Base-by-base conservation (phyloP, 2,329 filamentous ascomycete genomes). In the Bertia moriformis region DNA sequence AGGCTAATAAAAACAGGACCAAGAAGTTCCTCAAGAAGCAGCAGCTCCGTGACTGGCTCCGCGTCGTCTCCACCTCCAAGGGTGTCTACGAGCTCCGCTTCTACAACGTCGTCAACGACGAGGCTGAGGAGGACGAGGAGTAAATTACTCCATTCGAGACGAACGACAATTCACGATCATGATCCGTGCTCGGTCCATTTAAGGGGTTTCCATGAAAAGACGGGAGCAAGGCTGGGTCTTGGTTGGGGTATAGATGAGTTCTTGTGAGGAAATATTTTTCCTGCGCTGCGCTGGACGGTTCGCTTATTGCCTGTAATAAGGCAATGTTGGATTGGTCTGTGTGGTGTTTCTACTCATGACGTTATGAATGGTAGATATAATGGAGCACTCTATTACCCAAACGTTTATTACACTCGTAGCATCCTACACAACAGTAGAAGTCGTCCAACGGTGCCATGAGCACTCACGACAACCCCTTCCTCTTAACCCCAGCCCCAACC, bases 21-120 rank as follows among this genome's bases (percentile, higher is more conserved):
- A 98, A 98, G 86, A 98, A 98, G 79, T 98, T 94, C 83, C 83
- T 98, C 69, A 98, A 98, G 87, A 98, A 98, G 85, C 86, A 95
- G 77, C 89, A 96, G 79, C 85, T 98, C 64, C 86, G 91, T 72
- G 91, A 98, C 77, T 98, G 91, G 91, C 84, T 98, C 61, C 88
- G 91, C 59, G 89, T 98, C 56, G 91, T 98, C 60, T 93, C 87
- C 55, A 96, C 89, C 63, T 87, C 83, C 65, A 89, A 89, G 73
- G 89, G 91, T 62, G 88, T 95, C 51, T 98, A 98, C 75, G 88
- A 95, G 77, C 83, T 98, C 69, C 88, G 93, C 75, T 98, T 98
- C 88, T 98, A 93, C 87, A 98, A 98, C 77, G 88, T 98, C 61
- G 89, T 95, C 59, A 91, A 93, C 68, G 91, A 98, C 65, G 89